These are phyloP conservation scores for Myrica gale DNA, from an alignment of 306 rosid genomes.

Conservation along the genomic window DNA sequence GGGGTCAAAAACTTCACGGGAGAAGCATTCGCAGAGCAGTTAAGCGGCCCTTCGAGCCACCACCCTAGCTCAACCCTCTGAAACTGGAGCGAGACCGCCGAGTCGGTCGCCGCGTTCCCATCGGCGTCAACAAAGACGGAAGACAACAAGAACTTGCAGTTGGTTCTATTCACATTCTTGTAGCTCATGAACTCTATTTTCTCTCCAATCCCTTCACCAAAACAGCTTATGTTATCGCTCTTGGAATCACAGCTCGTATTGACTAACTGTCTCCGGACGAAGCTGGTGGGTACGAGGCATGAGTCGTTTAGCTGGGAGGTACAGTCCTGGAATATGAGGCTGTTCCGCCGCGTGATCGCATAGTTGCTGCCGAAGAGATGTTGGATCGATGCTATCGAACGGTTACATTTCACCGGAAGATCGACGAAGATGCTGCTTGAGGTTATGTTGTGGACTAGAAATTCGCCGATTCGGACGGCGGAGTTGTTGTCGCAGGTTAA, in stretches of 20 bases:
- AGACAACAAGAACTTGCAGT: constrained; percentile 51
- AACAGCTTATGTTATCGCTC: constrained; percentile 39
- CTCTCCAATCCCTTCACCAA: constrained; percentile 5
- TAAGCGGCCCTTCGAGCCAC: constrained; percentile 53
- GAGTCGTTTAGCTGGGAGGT: constrained; percentile 20
- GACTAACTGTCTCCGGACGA: constrained; percentile 23
- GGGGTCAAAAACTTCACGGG: neutral
- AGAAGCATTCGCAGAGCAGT: constrained; percentile 42
- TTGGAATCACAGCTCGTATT: constrained; percentile 29
- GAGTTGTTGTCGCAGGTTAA: constrained; percentile 28
- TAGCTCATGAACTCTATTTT: constrained; percentile 16
- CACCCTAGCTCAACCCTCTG: constrained; percentile 66
- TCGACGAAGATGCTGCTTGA: constrained; percentile 42
- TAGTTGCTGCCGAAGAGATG: constrained; percentile 39
- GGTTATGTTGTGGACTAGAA: constrained; percentile 50
- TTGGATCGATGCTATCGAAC: constrained; percentile 32
- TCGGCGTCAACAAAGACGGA: constrained; percentile 39
- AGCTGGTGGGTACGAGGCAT: constrained; percentile 35
- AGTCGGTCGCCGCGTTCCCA: no score
- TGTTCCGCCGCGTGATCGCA: constrained; percentile 52
- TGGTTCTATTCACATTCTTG: constrained; percentile 1
- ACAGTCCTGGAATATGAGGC: constrained; percentile 60
- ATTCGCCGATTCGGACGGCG: constrained; percentile 30
- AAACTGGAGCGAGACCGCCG: constrained; percentile 36
- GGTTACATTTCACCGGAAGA: constrained; percentile 58